Conservation (phyloP, 1,139 yeast species). For the Taphrina deformans region DNA sequence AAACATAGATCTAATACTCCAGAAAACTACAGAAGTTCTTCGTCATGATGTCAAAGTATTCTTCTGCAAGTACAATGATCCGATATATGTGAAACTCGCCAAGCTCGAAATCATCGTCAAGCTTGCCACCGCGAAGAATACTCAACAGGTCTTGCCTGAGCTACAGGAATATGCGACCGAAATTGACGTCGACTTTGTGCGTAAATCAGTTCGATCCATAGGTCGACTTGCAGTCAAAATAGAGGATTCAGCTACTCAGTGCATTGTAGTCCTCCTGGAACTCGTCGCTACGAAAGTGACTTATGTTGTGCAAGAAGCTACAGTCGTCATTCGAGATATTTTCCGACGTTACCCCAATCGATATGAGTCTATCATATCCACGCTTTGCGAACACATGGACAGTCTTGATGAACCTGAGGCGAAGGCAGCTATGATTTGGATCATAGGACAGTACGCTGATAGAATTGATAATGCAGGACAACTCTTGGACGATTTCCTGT, state of each 20-base stretch:
- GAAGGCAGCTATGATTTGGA: slow-evolving; percentile 78
- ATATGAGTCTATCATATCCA: slow-evolving; percentile 50
- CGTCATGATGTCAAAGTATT: slow-evolving; percentile 68
- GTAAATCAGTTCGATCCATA: slow-evolving; percentile 84
- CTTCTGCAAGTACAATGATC: slow-evolving; percentile 81
- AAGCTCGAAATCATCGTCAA: slow-evolving; percentile 82
- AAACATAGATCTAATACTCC: slow-evolving; percentile 71
- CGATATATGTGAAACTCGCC: slow-evolving; percentile 84
- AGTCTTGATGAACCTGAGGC: slow-evolving; percentile 74
- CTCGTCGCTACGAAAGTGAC: slow-evolving; percentile 67
- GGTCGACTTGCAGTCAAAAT: slow-evolving; percentile 84
- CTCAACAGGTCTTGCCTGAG: slow-evolving; percentile 66
- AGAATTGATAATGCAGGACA: slow-evolving; percentile 53
- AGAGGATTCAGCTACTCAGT: slow-evolving; percentile 57
- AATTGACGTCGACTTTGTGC: slow-evolving; percentile 78
- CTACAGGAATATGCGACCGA: slow-evolving; percentile 84
- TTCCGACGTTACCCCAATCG: slow-evolving; percentile 69
- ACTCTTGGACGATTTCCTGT: slow-evolving; percentile 53
- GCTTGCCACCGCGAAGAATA: slow-evolving; percentile 66
- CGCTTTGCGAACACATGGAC: slow-evolving; percentile 51
- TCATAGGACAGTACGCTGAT: slow-evolving; percentile 69
- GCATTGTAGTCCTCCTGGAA: slow-evolving; percentile 64
- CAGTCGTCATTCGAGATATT: slow-evolving; percentile 73
- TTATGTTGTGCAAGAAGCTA: slow-evolving; percentile 76
- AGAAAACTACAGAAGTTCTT: slow-evolving; percentile 65